Conservation (phyloP, 2,329 filamentous ascomycete species). For the Xylariaceae sp. region DNA sequence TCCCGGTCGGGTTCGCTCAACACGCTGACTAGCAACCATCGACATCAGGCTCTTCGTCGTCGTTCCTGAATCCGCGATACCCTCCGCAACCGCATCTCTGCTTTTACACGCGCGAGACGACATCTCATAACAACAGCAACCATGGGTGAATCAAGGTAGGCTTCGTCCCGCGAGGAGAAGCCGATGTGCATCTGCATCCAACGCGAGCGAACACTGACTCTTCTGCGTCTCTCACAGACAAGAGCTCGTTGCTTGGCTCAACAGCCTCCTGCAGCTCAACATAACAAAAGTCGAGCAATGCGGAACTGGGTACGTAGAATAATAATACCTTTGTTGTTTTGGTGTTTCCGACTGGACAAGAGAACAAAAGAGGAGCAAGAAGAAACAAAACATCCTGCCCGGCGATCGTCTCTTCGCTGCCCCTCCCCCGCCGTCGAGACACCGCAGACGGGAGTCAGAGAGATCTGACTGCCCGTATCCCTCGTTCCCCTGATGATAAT, state of each 20-base stretch:
- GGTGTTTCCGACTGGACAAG: neutral
- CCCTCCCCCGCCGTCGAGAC: constrained; percentile 27
- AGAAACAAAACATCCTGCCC: constrained; percentile 16
- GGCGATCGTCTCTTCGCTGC: constrained; percentile 25
- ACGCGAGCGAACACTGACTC: constrained; percentile 1
- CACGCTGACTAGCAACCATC: neutral
- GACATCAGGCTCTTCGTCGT: neutral
- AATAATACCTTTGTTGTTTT: neutral
- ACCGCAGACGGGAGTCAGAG: neutral
- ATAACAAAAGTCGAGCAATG: constrained; percentile 99
- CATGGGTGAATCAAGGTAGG: constrained; percentile 24
- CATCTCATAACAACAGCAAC: constrained; percentile 1
- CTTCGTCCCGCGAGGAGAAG: neutral
- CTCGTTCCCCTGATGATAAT: neutral
- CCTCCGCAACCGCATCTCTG: neutral
- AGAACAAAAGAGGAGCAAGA: neutral
- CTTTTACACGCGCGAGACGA: neutral
- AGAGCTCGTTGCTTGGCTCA: constrained; percentile 93
- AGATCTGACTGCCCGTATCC: neutral
- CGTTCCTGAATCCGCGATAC: neutral
- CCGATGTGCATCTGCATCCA: neutral
- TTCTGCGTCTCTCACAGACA: constrained; percentile 56
- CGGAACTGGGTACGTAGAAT: constrained; percentile 75
- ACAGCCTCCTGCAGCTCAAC: constrained; percentile 96
- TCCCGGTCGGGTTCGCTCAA: neutral